These are phyloP conservation scores for Clonostachys rhizophaga DNA, from an alignment of 2,329 filamentous ascomycete genomes.

Conservation along the genomic window DNA sequence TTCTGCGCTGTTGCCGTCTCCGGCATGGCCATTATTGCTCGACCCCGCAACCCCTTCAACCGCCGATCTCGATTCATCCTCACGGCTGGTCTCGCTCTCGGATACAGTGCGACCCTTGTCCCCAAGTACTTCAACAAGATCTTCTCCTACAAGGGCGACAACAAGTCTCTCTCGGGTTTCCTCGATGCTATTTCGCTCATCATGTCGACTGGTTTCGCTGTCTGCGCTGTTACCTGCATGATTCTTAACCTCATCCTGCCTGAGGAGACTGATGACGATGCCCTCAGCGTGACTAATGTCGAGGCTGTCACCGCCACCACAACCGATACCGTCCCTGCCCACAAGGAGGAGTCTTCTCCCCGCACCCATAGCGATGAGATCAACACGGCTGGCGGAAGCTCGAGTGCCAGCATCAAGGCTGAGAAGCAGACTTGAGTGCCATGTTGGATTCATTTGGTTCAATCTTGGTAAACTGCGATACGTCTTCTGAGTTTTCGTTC, in stretches of 20 bases:
- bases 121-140: slow-evolving; percentile 65
- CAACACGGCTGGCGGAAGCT: background rate
- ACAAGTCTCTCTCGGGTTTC: slow-evolving; percentile 66
- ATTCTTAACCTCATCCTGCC: slow-evolving; percentile 69
- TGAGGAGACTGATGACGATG: slow-evolving; percentile 66
- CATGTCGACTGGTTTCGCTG: slow-evolving; percentile 70
- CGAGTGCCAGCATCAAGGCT: slow-evolving; percentile 1
- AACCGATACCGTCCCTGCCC: background rate
- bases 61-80: slow-evolving; percentile 79
- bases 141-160: slow-evolving; percentile 67
- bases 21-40: slow-evolving; percentile 71
- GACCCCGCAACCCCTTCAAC: slow-evolving; percentile 62
- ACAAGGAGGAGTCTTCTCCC: background rate
- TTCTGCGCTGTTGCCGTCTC: slow-evolving; percentile 74
- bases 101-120: slow-evolving; percentile 65
- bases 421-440: slow-evolving; percentile 5
- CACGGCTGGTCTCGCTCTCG: slow-evolving; percentile 68
- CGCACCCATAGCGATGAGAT: slow-evolving; percentile 4
- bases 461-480: no score
- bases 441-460: no score
- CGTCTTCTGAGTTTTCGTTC: no score
- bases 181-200: slow-evolving; percentile 69
- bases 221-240: slow-evolving; percentile 70
- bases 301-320: background rate
- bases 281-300: slow-evolving; percentile 14